Evolutionary conservation across 805 yeast species (phyloP).

Genomic region (Tetrapisispora iriomotensis): DNA sequence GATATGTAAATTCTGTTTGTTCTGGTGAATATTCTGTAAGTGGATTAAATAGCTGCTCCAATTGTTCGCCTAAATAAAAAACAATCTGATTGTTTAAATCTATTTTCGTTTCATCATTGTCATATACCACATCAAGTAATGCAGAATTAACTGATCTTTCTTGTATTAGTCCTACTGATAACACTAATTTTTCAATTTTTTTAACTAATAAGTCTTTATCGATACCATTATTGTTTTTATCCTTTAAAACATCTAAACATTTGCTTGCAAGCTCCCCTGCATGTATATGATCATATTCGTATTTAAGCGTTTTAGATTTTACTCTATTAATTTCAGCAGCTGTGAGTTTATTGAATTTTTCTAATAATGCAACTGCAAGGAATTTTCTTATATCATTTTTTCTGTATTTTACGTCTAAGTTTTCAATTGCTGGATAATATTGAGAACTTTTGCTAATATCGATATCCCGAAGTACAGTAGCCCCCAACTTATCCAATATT

Average conservation of each 20-base stretch:
- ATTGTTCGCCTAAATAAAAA: slow-evolving; percentile 68
- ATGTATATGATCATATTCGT: slow-evolving; percentile 66
- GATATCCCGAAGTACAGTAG: slow-evolving; percentile 46
- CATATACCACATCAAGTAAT: slow-evolving; percentile 68
- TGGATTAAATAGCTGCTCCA: slow-evolving; percentile 85
- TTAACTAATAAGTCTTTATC: slow-evolving; percentile 36
- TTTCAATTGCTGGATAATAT: slow-evolving; percentile 71
- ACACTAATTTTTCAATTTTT: slow-evolving; percentile 35
- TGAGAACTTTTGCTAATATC: slow-evolving; percentile 51
- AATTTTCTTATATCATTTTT: slow-evolving; percentile 58
- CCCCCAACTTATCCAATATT: slow-evolving; percentile 57
- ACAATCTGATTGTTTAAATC: slow-evolving; percentile 72
- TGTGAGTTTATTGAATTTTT: slow-evolving; percentile 52
- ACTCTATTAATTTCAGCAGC: slow-evolving; percentile 12
- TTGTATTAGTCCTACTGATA: slow-evolving; percentile 51
- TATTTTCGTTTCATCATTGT: slow-evolving; percentile 38
- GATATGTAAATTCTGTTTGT: slow-evolving; percentile 61
- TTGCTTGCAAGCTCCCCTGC: slow-evolving; percentile 73
- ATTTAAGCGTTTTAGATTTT: slow-evolving; percentile 10
- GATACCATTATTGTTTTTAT: slow-evolving; percentile 32
- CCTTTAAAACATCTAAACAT: slow-evolving; percentile 31
- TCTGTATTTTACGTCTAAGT: slow-evolving; percentile 41
- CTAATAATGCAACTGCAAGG: slow-evolving; percentile 62
- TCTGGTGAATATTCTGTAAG: slow-evolving; percentile 88
- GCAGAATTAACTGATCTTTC: slow-evolving; percentile 40